Base-by-base conservation (phyloP, 805 yeast genomes). In the Monosporozyma solicola region DNA sequence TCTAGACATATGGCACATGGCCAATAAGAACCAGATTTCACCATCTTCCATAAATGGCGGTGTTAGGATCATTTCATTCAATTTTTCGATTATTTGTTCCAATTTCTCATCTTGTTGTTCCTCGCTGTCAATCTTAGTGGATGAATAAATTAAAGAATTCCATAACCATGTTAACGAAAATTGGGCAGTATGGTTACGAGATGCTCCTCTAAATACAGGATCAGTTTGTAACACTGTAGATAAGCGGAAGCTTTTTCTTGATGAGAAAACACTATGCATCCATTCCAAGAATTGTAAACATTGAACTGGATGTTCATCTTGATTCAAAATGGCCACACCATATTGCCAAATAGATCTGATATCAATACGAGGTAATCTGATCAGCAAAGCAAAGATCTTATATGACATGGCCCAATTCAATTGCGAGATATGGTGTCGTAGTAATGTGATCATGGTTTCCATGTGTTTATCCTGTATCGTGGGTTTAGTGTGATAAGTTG, bases 311-410 rank as follows among this genome's bases (percentile, higher is more conserved):
- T 48, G 51, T 20, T 57, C 51, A 13, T 55, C 52, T 11, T 54
- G 44, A 5, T 61, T 60, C 24, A 84, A 61, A 5, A 84, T 79
- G 54, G 80, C 83, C 5, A 80, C 64, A 0, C 86, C 90, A 0
- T 83, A 39, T 0, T 85, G 78, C 91, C 91, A 85, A 10, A 84
- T 61, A 3, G 76, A 67, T 51, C 81, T 69, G 5, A 83, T 62
- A 61, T 85, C 87, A 10, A 79, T 72, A 1, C 64, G 64, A 1
- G 77, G 77, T 0, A 78, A 58, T 50, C 84, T 64, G 2, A 82
- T 62, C 24, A 85, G 62, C 1, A 80, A 51, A 9, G 79, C 64
- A 57, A 81, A 80, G 7, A 80, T 67, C 51, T 73, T 73, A 59
- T 79, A 81, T 0, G 87, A 85, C 15, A 71, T 47, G 5, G 63